Evolutionary conservation across 176 grass and related monocot species (phyloP), one percentile per base, ranked within the genome.

Genomic region (Guadua angustifolia): DNA sequence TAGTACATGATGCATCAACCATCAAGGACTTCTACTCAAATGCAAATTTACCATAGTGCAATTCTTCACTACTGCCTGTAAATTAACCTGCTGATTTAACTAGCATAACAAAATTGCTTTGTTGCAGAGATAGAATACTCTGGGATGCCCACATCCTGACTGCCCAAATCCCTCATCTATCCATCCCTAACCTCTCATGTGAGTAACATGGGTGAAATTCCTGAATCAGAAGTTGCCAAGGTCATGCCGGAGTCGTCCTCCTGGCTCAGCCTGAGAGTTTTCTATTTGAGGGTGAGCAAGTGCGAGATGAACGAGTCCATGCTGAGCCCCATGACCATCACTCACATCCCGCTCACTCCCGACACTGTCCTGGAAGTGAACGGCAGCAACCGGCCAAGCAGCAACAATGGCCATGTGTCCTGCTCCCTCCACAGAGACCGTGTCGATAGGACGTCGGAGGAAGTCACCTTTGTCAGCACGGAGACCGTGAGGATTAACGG

Each of bases 201-300:
- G 74, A 73, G 4, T 5, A 67, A 40, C 7, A 89, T 90, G 83
- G 88, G 88, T 17, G 73, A 86, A 68, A 58, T 86, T 17, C 66
- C 83, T 0, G 79, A 77, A 36, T 4, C 83, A 11, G 60, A 59
- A 71, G 78, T 7, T 62, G 79, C 46, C 71, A 71, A 64, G 51
- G 26, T 73, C 47, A 59, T 71, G 43, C 83, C 62, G 16, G 88
- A 81, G 71, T 80, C 52, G 19, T 72, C 85, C 0, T 82, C 85
- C 13, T 88, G 79, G 32, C 88, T 98, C 7, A 88, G 85, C 26
- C 44, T 98, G 9, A 94, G 82, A 35, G 91, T 95, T 55, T 95
- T 98, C 69, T 95, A 90, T 66, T 70, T 98, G 85, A 93, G 91
- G 85, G 51, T 97, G 70, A 87, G 85, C 74, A 85, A 91, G 82